These are phyloP conservation scores for Aspergillus sp. DNA, from an alignment of 2,329 filamentous ascomycete species.

Conservation along the genomic window DNA sequence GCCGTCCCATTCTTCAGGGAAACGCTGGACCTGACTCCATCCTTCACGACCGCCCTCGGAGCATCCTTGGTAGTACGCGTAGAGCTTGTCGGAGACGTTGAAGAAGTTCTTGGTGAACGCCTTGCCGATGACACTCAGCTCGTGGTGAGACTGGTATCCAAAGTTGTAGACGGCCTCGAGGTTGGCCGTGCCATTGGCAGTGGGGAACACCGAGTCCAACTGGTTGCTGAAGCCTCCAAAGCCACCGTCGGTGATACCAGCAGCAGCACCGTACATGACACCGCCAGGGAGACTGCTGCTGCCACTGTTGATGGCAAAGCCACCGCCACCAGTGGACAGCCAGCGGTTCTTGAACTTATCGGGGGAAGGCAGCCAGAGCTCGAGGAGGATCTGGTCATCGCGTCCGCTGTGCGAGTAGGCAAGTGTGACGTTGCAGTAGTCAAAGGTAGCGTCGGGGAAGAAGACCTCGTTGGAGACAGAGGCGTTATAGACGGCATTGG, in stretches of 20 bases:
- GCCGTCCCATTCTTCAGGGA: constrained; percentile 32
- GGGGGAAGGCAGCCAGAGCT: constrained; percentile 42
- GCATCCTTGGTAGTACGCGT: constrained; percentile 5
- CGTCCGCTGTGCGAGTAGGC: constrained; percentile 42
- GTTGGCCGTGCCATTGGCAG: constrained; percentile 43
- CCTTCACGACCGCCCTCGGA: constrained; percentile 36
- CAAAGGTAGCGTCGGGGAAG: constrained; percentile 10
- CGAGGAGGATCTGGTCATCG: constrained; percentile 32
- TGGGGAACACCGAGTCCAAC: constrained; percentile 32
- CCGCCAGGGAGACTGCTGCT: constrained; percentile 32
- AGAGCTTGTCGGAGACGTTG: constrained; percentile 16
- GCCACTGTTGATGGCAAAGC: constrained; percentile 38
- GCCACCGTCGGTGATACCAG: constrained; percentile 47
- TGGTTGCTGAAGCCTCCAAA: constrained; percentile 44
- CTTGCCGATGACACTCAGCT: constrained; percentile 45
- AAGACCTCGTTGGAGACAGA: not conserved
- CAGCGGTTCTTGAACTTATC: constrained; percentile 43
- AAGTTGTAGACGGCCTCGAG: constrained; percentile 49
- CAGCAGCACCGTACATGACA: constrained; percentile 44
- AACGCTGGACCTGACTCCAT: constrained; percentile 10
- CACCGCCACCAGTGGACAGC: constrained; percentile 45
- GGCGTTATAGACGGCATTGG: not conserved
- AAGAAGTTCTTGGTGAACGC: constrained; percentile 38
- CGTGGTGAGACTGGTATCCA: constrained; percentile 45
- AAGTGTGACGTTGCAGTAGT: constrained; percentile 44